These are phyloP conservation scores for Aspergillus thermomutatus DNA, from an alignment of 2,329 filamentous ascomycete genomes.

Conservation along the genomic window DNA sequence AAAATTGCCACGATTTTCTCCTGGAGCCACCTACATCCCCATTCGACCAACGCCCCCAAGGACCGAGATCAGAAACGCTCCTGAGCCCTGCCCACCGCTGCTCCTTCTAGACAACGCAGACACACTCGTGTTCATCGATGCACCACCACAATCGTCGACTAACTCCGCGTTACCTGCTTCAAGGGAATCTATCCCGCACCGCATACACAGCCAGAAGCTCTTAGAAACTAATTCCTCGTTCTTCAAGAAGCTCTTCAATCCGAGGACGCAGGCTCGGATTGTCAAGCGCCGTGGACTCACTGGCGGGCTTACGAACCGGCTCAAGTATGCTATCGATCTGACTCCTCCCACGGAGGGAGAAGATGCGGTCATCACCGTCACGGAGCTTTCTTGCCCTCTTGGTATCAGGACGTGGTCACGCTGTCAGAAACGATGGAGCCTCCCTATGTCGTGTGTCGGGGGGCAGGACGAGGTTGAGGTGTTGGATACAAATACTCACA, in stretches of 20 bases:
- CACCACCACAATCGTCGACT: conserved; percentile 20
- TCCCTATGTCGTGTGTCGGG: conserved; percentile 42
- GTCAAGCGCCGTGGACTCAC: conserved; percentile 29
- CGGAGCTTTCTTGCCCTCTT: conserved; percentile 56
- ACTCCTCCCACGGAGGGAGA: conserved; percentile 62
- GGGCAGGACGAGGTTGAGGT: conserved; percentile 47
- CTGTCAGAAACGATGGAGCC: conserved; percentile 33
- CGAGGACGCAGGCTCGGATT: conserved; percentile 23
- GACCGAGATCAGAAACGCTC: background rate
- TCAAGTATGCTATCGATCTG: conserved; percentile 61
- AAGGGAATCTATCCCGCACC: conserved; percentile 25
- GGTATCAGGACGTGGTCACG: conserved; percentile 57
- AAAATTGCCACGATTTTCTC: background rate
- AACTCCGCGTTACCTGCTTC: conserved; percentile 11
- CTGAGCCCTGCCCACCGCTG: background rate
- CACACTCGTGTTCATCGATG: conserved; percentile 37
- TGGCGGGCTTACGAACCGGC: conserved; percentile 33
- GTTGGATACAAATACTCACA: background rate
- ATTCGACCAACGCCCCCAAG: background rate
- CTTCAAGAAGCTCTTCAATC: conserved; percentile 29
- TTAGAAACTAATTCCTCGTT: conserved; percentile 27
- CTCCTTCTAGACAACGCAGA: conserved; percentile 26
- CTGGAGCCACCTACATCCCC: background rate
- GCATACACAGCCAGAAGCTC: conserved; percentile 32
- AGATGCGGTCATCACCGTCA: conserved; percentile 58